A percentile compares a stretch with the other conserved stretches of the same genome.
Conservation (phyloP, 768 basidiomycete genomes). For the Suillus americanus region DNA sequence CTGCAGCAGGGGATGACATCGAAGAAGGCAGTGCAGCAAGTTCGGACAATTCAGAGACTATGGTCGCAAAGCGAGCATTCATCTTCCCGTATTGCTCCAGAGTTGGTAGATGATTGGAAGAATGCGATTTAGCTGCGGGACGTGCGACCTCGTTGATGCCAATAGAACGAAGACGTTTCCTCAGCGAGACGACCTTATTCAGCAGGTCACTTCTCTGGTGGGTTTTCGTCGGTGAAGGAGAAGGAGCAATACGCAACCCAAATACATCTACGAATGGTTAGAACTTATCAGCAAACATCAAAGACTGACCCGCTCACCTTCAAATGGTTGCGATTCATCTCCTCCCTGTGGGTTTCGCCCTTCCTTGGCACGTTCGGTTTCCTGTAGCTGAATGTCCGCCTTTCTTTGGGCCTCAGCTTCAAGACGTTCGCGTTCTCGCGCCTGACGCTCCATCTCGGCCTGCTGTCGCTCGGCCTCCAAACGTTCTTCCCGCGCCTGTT, state of each 20-base stretch:
- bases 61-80: constrained; percentile 41
- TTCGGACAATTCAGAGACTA: constrained; percentile 49
- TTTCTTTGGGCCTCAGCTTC: constrained; percentile 5
- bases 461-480: constrained; percentile 14
- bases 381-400: not conserved
- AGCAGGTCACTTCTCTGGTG: constrained; percentile 47
- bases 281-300: constrained; percentile 2
- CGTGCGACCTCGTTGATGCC: constrained; percentile 55
- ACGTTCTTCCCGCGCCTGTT: constrained; percentile 1
- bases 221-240: constrained; percentile 32
- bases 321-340: not conserved
- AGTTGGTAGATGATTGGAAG: constrained; percentile 50
- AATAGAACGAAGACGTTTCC: constrained; percentile 62
- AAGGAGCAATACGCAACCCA: constrained; percentile 40
- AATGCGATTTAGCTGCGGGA: constrained; percentile 34
- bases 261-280: constrained; percentile 54
- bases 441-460: constrained; percentile 5
- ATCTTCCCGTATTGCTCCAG: constrained; percentile 47
- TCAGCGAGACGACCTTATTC: constrained; percentile 48
- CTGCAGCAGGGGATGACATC: constrained; percentile 39
- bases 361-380: not conserved
- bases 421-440: constrained; percentile 3
- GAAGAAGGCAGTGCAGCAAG: constrained; percentile 46
- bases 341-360: constrained; percentile 5
- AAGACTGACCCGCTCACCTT: constrained; percentile 20